Evolutionary conservation across 139 green algal species (phyloP), one percentile per base, ranked within the genome.

Genomic region (Gonium pectorale): DNA sequence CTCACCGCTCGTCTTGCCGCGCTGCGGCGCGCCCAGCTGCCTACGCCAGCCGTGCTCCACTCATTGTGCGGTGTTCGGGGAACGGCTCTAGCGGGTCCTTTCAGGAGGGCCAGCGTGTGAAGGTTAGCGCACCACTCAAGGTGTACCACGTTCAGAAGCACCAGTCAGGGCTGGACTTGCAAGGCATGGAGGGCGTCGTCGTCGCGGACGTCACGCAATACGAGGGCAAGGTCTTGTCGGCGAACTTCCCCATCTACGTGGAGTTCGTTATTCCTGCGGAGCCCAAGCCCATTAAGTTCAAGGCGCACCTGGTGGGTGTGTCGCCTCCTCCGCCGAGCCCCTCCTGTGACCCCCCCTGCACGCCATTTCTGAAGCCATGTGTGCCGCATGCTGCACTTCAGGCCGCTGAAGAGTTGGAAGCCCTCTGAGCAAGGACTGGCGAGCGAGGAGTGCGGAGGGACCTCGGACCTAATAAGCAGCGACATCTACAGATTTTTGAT

Each of bases 191-290:
- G 51, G 94, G 94, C 7, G 81, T 63, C 2, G 67, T 96, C 2
- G 13, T 86, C 15, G 88, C 89, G 46, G 86, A 95, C 33, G 91
- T 88, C 1, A 82, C 86, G 0, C 37, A 92, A 3, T 94, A 86
- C 85, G 94, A 97, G 86, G 94, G 93, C 52, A 91, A 94, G 67
- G 56, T 86, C 6, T 60, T 96, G 51, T 96, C 92, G 8, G 88
- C 94, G 11, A 96, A 92, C 69, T 68, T 96, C 37, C 94, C 94
- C 0, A 94, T 85, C 67, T 89, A 92, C 27, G 89, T 95, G 19
- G 77, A 93, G 79, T 97, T 96, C 72, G 44, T 81, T 24, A 62
- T 91, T 24, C 60, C 60, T 2, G 86, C 88, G 26, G 33, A 71
- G 7, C 86, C 52, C 27, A 93, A 92, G 85, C 56, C 69, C 8